Base-by-base conservation (phyloP, 345 rosid species). In the Salix exigua region DNA sequence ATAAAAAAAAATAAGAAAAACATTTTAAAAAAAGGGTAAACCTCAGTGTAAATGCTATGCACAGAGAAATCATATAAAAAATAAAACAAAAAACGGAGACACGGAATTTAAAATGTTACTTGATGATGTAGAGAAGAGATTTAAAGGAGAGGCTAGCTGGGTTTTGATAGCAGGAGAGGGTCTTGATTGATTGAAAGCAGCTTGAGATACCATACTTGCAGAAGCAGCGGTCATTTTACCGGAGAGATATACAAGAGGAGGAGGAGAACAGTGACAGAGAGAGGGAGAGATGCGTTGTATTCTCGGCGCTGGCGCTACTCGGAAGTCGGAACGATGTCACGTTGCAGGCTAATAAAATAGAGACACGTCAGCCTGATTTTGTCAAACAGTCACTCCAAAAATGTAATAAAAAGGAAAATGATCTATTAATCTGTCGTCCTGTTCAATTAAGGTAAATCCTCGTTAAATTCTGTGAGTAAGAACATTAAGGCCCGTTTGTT, bases 171-270 rank as follows among this genome's bases (percentile, higher is more conserved):
- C 66, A 73, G 68, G 42, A 1, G 80, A 74, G 30, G 82, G 65
- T 69, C 69, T 79, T 40, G 83, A 67, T 44, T 35, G 75, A 60
- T 70, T 31, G n/a, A 72, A 66, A 58, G 80, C 76, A 31, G 84
- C 46, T 4, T 72, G 55, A 51, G 78, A 44, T 26, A 28, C 62
- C 58, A 77, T 35, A 17, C 35, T 19, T 35, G 81, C 37, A 7
- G 69, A 65, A 33, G 79, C 79, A 75, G 53, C 73, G 17, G 67
- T 33, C 7, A 30, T 2, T 42, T 40, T 42, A 2, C 46, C 21
- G 23, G 17, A 65, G 33, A 62, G 10, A 64, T 23, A 64, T 13
- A 2, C 25, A 11, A 2, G 46, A 42, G 46, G 10, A 55, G n/a
- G 31, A 31, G 42, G 60, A 8, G n/a, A 28, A 26, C 31, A 61